Evolutionary conservation across 352 stramenopile species (phyloP), one percentile per base, ranked within the genome.

Genomic region (Phytophthora foliorum): DNA sequence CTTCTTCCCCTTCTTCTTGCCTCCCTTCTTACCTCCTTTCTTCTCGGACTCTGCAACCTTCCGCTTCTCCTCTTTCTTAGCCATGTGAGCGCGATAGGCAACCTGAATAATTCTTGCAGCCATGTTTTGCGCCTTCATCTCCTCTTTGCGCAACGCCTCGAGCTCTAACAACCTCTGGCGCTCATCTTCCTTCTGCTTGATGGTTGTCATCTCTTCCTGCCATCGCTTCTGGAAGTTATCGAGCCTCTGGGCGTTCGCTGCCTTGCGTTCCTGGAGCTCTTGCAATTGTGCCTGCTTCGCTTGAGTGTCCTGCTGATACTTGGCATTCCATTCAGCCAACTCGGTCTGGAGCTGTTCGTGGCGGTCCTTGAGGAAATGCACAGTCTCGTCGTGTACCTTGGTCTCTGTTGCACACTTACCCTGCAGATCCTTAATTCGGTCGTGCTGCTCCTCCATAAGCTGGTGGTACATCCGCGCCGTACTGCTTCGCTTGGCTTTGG

Each of bases 241-340:
- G 25, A 96, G 75, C 49, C 82, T 78, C 31, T 89, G 72, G 4
- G 83, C 60, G 56, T 93, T 92, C 4, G 67, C 67, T 16, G 72
- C 63, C 36, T 91, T 85, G 54, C 89, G 76, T 36, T 85, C 62
- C 57, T 91, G 80, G 6, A 95, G 72, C 6, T 74, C 65, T 22
- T 87, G 67, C 16, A 93, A 64, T 44, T 94, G 74, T 32, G 79
- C 48, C 58, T 93, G 82, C 68, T 95, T 90, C 3, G 74, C 71
- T 31, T 90, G 84, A n/a, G 83, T 81, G 34, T 97, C 89, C 19
- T 91, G 75, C 57, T 94, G 77, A 64, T 96, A 96, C 59, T 94
- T 95, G 3, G 65, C 53, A 17, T 84, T 87, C 91, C 90, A 96
- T 51, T 95, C 81, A 0, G 65, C 58, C 6, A 95, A 58, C 57